A percentile compares a stretch with the other conserved stretches of the same genome.
These are phyloP conservation scores for Fusarium mundagurra DNA, from an alignment of 2,329 filamentous ascomycete species.

Conservation along the genomic window DNA sequence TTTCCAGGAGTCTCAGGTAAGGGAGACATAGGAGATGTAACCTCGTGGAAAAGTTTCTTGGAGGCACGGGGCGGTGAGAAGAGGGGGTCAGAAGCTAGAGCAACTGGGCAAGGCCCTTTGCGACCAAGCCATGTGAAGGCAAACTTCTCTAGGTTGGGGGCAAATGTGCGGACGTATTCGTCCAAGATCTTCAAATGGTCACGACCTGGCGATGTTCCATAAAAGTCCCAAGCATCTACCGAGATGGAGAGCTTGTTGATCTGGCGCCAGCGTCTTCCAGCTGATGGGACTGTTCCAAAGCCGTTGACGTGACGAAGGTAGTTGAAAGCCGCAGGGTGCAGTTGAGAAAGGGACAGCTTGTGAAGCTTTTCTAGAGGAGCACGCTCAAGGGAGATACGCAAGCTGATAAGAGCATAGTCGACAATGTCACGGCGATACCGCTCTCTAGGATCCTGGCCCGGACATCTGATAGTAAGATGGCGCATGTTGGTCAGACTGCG, in stretches of 20 bases:
- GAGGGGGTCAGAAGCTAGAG: conserved; percentile 75
- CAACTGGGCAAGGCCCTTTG: conserved; percentile 78
- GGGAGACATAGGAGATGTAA: conserved; percentile 72
- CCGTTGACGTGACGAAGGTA: conserved; percentile 81
- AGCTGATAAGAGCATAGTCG: conserved; percentile 88
- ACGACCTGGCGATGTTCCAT: conserved; percentile 65
- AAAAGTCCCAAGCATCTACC: conserved; percentile 76
- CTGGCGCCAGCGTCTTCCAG: conserved; percentile 78
- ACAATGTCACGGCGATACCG: conserved; percentile 80
- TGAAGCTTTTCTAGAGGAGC: conserved; percentile 72
- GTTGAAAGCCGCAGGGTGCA: conserved; percentile 79
- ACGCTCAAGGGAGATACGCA: conserved; percentile 84
- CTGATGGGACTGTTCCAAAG: conserved; percentile 78
- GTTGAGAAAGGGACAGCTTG: conserved; percentile 75
- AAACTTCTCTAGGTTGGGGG: conserved; percentile 72
- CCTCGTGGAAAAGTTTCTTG: conserved; percentile 71
- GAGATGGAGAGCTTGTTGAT: conserved; percentile 78
- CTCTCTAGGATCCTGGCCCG: conserved; percentile 74
- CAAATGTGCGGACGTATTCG: conserved; percentile 79
- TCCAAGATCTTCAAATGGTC: conserved; percentile 83
- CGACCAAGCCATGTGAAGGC: conserved; percentile 82
- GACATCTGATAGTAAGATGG: conserved; percentile 80
- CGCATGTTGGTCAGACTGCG: conserved; percentile 73
- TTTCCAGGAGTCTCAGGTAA: conserved; percentile 63
- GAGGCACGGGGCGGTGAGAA: conserved; percentile 65